Percentiles rank a stretch among this genome's conserved stretches.
These are phyloP conservation scores for Phyllosticta capitalensis DNA, from an alignment of 2,329 filamentous ascomycete genomes.

Conservation along the genomic window DNA sequence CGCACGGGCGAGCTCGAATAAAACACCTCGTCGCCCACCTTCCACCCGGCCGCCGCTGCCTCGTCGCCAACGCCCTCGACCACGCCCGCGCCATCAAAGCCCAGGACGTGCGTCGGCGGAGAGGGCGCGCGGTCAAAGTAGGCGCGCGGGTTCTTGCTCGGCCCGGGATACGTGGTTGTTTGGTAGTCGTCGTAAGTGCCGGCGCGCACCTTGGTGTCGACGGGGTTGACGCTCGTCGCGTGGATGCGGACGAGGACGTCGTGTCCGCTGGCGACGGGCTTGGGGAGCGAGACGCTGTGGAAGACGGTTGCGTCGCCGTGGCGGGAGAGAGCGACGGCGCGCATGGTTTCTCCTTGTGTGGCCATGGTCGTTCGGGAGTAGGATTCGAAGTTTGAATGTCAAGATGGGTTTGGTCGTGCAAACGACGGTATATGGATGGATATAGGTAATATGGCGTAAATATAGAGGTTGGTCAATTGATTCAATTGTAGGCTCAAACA, in stretches of 20 bases:
- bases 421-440: too few relatives aligned
- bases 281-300: conserved; percentile 21
- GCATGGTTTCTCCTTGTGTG: conserved; percentile 15
- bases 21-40: conserved; percentile 36
- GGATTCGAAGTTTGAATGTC: too few relatives aligned
- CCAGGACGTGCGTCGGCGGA: conserved; percentile 29
- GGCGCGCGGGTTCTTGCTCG: conserved; percentile 14
- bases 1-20: conserved; percentile 31
- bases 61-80: conserved; percentile 21
- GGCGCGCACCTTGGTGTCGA: conserved; percentile 30
- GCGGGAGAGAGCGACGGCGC: conserved; percentile 22
- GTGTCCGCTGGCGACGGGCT: conserved; percentile 22
- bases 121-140: conserved; percentile 24
- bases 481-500: too few relatives aligned
- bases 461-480: too few relatives aligned
- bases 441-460: too few relatives aligned
- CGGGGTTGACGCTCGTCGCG: conserved; percentile 31
- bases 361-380: neutral
- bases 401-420: too few relatives aligned
- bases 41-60: conserved; percentile 26
- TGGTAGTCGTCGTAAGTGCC: conserved; percentile 30
- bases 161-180: conserved; percentile 4
- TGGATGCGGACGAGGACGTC: conserved; percentile 31
- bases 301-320: conserved; percentile 22
- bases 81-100: conserved; percentile 36